These are phyloP conservation scores for Globisporangium polare DNA, from an alignment of 352 stramenopile species.

Conservation along the genomic window DNA sequence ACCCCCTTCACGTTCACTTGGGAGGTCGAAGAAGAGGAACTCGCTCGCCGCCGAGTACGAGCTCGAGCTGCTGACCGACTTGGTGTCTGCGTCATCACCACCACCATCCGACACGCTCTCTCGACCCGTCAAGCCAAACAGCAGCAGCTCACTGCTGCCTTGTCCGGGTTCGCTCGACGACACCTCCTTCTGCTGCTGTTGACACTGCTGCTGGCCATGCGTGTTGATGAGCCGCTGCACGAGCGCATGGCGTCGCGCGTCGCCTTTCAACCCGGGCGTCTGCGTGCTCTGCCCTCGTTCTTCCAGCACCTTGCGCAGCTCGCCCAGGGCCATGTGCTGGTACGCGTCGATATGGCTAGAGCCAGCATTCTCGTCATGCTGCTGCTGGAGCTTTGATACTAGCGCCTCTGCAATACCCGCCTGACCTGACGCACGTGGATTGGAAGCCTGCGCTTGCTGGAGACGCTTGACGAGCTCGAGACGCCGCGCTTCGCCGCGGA, in stretches of 20 bases:
- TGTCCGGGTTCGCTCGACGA: neutral
- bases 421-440: neutral
- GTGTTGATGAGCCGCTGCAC: slow-evolving; percentile 36
- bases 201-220: neutral
- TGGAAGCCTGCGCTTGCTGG: neutral
- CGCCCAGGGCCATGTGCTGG: slow-evolving; percentile 21
- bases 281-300: slow-evolving; percentile 28
- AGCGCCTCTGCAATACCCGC: neutral
- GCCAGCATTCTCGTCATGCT: neutral
- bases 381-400: neutral
- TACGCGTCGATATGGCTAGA: neutral
- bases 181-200: neutral
- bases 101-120: slow-evolving; percentile 4
- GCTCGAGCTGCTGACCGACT: slow-evolving; percentile 27
- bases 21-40: slow-evolving; percentile 41
- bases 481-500: slow-evolving; percentile 31
- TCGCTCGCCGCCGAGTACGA: slow-evolving; percentile 37
- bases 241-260: slow-evolving; percentile 37
- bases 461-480: slow-evolving; percentile 30
- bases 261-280: slow-evolving; percentile 39
- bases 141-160: neutral
- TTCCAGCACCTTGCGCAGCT: slow-evolving; percentile 37
- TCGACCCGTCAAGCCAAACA: neutral
- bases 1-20: neutral
- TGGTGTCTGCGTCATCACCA: slow-evolving; percentile 16